Evolutionary conservation across 2,329 filamentous ascomycete genomes (phyloP), one percentile per base, ranked within the genome.

Genomic region (Colletotrichum scovillei): DNA sequence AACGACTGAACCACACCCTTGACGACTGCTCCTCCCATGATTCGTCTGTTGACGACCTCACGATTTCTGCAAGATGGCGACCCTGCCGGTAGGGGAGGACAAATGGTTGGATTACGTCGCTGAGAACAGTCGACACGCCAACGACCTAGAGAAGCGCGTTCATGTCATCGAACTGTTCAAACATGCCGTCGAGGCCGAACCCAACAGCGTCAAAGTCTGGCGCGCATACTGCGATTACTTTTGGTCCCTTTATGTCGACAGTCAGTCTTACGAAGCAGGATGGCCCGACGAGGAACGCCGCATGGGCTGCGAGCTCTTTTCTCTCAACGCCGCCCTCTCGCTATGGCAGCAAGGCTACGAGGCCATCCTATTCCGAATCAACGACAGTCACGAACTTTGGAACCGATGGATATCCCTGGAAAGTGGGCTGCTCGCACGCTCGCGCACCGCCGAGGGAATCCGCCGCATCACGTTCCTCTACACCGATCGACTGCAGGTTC

Each of bases 311-410:
- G 92, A 95, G 75, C 84, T 94, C 53, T 96, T 97, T 81, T 90
- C 90, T 7, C 89, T 92, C 75, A 90, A 92, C 42, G 83, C 89
- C 59, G 89, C 93, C 58, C 83, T 94, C 67, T 89, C 90, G 67
- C 87, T 94, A 1, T 94, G 94, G 88, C 90, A 92, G 79, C 88
- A 93, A 78, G 94, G 90, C 46, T 91, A 94, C 76, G 88, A 92
- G 74, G 89, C 91, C 55, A 93, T 94, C 66, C 90, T 92, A 79
- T 94, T 92, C 82, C 92, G 93, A 74, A 85, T 97, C 71, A 90
- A 90, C 79, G 93, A 95, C 80, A 96, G 94, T 79, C 92, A 95
- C 79, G 82, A 91, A 69, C 88, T 97, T 12, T 97, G 94, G 94
- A 90, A 95, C 79, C 91, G 92, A 75, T 96, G 93, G 88, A 87